These are phyloP conservation scores for Hygrophorus pudorinus DNA, from an alignment of 768 basidiomycete genomes.

Conservation along the genomic window DNA sequence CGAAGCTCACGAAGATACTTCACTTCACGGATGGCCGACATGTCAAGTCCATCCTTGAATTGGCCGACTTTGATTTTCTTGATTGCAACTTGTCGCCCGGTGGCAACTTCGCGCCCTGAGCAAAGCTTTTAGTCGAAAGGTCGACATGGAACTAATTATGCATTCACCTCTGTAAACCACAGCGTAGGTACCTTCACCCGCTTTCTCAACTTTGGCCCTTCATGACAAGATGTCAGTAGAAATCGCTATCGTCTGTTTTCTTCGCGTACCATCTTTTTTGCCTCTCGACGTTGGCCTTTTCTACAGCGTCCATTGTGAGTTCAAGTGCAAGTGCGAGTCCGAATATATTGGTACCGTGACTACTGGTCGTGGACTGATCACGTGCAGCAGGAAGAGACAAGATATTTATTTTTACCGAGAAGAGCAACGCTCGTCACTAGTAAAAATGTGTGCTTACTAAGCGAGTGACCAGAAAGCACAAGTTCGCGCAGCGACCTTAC, in stretches of 20 bases:
- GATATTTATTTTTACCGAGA: too few relatives aligned
- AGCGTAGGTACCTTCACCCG: slow-evolving; percentile 91
- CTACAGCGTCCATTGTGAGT: slow-evolving; percentile 81
- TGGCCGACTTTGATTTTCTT: slow-evolving; percentile 97
- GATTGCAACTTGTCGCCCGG: slow-evolving; percentile 83
- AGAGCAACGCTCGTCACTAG: too few relatives aligned
- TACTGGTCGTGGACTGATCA: too few relatives aligned
- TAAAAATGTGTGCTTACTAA: too few relatives aligned
- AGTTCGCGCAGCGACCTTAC: too few relatives aligned
- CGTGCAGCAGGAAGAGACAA: too few relatives aligned
- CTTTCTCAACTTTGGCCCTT: slow-evolving; percentile 75
- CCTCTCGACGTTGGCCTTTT: slow-evolving; percentile 63
- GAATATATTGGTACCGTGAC: too few relatives aligned
- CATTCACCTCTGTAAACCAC: slow-evolving; percentile 82
- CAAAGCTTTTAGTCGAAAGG: slow-evolving; percentile 6
- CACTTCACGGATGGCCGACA: slow-evolving; percentile 98
- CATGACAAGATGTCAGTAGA: slow-evolving; percentile 5
- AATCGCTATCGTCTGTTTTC: neutral
- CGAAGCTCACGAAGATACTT: slow-evolving; percentile 91
- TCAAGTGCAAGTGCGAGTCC: too few relatives aligned
- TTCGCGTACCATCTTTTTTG: slow-evolving; percentile 53
- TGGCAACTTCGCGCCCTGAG: slow-evolving; percentile 62
- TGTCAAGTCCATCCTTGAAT: slow-evolving; percentile 96
- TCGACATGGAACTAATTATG: neutral
- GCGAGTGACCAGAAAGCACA: too few relatives aligned